These are phyloP conservation scores for Crucibulum laeve DNA, from an alignment of 768 basidiomycete genomes.

Conservation along the genomic window DNA sequence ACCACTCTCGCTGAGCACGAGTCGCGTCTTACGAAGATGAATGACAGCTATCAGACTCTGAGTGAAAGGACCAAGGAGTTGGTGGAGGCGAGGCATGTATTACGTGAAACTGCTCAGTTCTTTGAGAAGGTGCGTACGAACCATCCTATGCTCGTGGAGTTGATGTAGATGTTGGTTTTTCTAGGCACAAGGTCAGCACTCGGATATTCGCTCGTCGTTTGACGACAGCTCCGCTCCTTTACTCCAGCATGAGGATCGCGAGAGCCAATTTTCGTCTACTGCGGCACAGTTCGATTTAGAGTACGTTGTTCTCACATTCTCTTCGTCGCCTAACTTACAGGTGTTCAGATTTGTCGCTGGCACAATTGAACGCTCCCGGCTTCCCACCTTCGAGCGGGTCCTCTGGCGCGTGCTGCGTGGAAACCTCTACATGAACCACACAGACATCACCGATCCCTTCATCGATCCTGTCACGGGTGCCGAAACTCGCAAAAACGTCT, in stretches of 20 bases:
- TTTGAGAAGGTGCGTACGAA: conserved; percentile 68
- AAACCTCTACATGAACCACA: conserved; percentile 98
- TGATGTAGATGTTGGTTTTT: conserved; percentile 7
- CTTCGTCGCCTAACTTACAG: conserved; percentile 4
- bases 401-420: conserved; percentile 97
- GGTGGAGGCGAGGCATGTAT: conserved; percentile 89
- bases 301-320: conserved; percentile 33
- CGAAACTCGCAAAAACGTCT: conserved; percentile 95
- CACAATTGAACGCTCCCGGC: conserved; percentile 88
- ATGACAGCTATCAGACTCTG: conserved; percentile 85
- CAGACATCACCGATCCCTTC: conserved; percentile 91
- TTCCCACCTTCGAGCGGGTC: conserved; percentile 94
- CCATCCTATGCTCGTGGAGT: background rate
- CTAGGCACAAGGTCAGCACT: conserved; percentile 75
- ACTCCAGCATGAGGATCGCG: conserved; percentile 87
- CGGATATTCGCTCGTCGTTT: conserved; percentile 82
- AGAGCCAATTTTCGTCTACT: conserved; percentile 48
- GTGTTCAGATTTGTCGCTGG: conserved; percentile 85
- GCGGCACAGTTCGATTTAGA: conserved; percentile 82
- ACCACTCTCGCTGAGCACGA: conserved; percentile 86
- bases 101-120: conserved; percentile 94
- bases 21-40: conserved; percentile 81
- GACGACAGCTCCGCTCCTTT: conserved; percentile 91
- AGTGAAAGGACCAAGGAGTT: conserved; percentile 84
- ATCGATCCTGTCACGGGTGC: conserved; percentile 78